A percentile compares a stretch with the other conserved stretches of the same genome.
These are phyloP conservation scores for Leucosporidium creatinivorum DNA, from an alignment of 768 basidiomycete genomes.

Conservation along the genomic window DNA sequence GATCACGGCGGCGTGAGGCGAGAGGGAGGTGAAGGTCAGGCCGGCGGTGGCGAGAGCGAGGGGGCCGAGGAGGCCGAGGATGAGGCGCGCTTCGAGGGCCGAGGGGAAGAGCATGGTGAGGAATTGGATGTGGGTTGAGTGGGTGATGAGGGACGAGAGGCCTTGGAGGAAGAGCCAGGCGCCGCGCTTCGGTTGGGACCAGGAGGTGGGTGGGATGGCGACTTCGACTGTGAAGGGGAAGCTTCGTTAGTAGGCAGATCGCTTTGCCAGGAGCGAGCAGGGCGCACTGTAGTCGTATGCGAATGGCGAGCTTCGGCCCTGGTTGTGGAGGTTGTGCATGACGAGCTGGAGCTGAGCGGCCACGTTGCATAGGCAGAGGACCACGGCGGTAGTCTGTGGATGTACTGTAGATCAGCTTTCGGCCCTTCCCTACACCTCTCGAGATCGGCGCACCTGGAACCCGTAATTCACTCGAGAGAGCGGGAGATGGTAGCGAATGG, in stretches of 20 bases:
- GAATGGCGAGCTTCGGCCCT: slow-evolving; percentile 63
- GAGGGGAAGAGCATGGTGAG: slow-evolving; percentile 92
- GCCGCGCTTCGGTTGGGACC: slow-evolving; percentile 59
- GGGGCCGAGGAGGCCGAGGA: slow-evolving; percentile 70
- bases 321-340: slow-evolving; percentile 11
- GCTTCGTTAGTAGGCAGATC: slow-evolving; percentile 31
- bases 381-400: slow-evolving; percentile 54
- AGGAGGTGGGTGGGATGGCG: slow-evolving; percentile 40
- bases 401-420: background rate
- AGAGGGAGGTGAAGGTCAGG: slow-evolving; percentile 75
- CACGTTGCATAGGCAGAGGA: slow-evolving; percentile 67
- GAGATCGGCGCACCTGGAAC: slow-evolving; percentile 56
- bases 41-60: slow-evolving; percentile 74
- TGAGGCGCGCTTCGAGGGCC: slow-evolving; percentile 72
- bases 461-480: slow-evolving; percentile 86
- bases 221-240: slow-evolving; percentile 21
- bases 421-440: no score
- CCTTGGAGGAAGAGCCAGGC: slow-evolving; percentile 87
- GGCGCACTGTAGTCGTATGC: slow-evolving; percentile 90
- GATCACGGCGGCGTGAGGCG: slow-evolving; percentile 45
- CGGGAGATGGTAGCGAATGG: slow-evolving; percentile 91
- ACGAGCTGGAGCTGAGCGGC: slow-evolving; percentile 71
- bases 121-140: slow-evolving; percentile 98
- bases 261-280: slow-evolving; percentile 58
- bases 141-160: slow-evolving; percentile 59